Evolutionary conservation across 208 protist species (phyloP).

Genomic region (Strigomonas culicis): DNA sequence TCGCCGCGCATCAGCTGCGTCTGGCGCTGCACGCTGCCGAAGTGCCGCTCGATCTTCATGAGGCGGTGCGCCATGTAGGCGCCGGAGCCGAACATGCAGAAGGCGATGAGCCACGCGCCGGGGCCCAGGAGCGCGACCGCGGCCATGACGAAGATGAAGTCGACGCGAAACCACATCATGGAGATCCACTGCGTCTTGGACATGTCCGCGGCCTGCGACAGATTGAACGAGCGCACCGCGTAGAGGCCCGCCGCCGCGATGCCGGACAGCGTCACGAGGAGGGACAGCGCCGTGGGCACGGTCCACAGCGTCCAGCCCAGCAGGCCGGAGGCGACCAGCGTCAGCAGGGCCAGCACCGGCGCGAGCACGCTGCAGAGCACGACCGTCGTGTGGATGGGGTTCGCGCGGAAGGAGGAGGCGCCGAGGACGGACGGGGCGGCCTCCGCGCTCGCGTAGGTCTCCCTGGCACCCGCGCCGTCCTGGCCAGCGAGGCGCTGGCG

Average conservation of each 20-base stretch:
- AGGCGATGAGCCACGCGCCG: slow-evolving; percentile 47
- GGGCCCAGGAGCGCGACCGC: slow-evolving; percentile 51
- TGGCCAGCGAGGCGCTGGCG: background rate
- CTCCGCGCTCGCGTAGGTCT: slow-evolving; percentile 4
- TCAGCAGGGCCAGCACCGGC: slow-evolving; percentile 36
- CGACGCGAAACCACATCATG: slow-evolving; percentile 85
- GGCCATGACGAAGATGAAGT: slow-evolving; percentile 69
- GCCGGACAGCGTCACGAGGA: slow-evolving; percentile 39
- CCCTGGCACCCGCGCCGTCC: slow-evolving; percentile 8
- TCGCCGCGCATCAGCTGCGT: slow-evolving; percentile 75
- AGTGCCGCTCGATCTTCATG: slow-evolving; percentile 68
- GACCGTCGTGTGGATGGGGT: slow-evolving; percentile 47
- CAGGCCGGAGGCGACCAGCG: slow-evolving; percentile 31
- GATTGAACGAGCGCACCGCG: slow-evolving; percentile 31
- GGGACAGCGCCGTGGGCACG: slow-evolving; percentile 33
- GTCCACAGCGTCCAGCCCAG: slow-evolving; percentile 47
- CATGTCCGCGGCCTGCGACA: slow-evolving; percentile 34
- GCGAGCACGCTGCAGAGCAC: slow-evolving; percentile 49
- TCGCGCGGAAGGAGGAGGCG: slow-evolving; percentile 7
- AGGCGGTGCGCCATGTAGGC: slow-evolving; percentile 73
- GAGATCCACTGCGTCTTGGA: slow-evolving; percentile 63
- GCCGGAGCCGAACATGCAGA: slow-evolving; percentile 42
- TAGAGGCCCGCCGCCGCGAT: slow-evolving; percentile 47
- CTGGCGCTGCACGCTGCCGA: slow-evolving; percentile 34
- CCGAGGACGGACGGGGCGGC: background rate